Base-by-base conservation (phyloP, 331 rosid species). In the Quercus lobata region DNA sequence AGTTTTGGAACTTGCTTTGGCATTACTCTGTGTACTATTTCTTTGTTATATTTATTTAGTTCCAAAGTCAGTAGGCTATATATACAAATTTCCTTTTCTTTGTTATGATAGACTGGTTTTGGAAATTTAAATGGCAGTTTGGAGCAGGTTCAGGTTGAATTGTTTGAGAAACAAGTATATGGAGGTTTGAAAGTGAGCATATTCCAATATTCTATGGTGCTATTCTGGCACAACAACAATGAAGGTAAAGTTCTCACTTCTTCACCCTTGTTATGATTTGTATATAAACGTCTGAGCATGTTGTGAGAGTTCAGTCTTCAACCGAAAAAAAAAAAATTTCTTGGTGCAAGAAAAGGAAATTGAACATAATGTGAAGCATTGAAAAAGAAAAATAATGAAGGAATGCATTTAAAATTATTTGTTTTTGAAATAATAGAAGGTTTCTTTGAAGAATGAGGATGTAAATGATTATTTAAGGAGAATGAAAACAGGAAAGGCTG, bases 101-200 rank as follows among this genome's bases (percentile, higher is more conserved):
- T 83, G 80, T 80, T 83, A 76, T 91, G 88, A 90, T 90, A 86
- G 84, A 89, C 82, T 82, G 82, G 89, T 89, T 90, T 88, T 93
- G 96, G 96, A 90, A 89, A 90, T 90, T 88, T 90, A 91, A 90
- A 90, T 96, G 96, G 96, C 99, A 96, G 99, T 92, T 91, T 96
- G 98, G 99, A 93, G 98, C 98, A 96, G 92, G 96, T 91, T 88
- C 99, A 96, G 97, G 93, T 91, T 34, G 89, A 84, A 72, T 83
- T 90, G 85, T 96, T 96, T 84, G 94, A 92, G 79, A 87, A 87
- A 76, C 96, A 90, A 84, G 69, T 96, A 80, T 90, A 88, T 76
- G 96, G 94, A 74, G 96, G 91, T 83, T 86, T 89, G 84, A 86
- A 84, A 86, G 85, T 90, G 79, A 91, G 90, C 97, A 83, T 96